Percentiles rank a stretch among this genome's conserved stretches.
Conservation (phyloP, 2,329 filamentous ascomycete species). For the Cyphellophora attinorum region DNA sequence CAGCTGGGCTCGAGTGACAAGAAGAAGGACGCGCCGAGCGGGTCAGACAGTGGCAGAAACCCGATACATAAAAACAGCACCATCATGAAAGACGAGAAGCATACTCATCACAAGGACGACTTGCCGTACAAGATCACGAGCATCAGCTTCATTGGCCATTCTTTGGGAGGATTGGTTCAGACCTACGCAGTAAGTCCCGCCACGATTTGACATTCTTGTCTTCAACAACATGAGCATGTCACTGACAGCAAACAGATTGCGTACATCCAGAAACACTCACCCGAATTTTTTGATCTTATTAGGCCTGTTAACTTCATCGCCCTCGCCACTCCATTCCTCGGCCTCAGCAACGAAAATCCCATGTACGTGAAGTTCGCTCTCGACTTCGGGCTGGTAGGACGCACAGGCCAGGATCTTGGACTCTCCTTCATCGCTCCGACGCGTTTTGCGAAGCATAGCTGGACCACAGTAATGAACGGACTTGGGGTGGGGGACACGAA, state of each 20-base stretch:
- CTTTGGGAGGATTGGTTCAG: constrained; percentile 75
- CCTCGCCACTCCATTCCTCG: constrained; percentile 76
- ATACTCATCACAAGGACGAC: constrained; percentile 25
- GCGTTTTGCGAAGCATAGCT: constrained; percentile 56
- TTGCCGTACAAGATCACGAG: constrained; percentile 62
- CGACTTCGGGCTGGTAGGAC: constrained; percentile 91
- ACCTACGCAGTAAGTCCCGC: constrained; percentile 80
- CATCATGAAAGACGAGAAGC: constrained; percentile 39
- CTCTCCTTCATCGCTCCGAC: constrained; percentile 79
- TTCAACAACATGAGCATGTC: no score
- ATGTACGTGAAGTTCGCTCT: constrained; percentile 94
- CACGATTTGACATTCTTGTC: no score
- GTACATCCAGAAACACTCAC: constrained; percentile 76
- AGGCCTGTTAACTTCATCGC: constrained; percentile 90
- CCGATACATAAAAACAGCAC: constrained; percentile 54
- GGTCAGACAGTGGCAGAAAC: constrained; percentile 30
- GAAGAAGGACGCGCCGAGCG: constrained; percentile 21
- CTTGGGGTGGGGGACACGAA: constrained; percentile 26
- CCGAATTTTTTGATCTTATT: constrained; percentile 68
- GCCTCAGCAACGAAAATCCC: constrained; percentile 91
- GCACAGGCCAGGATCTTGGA: constrained; percentile 89
- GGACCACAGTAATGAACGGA: constrained; percentile 70
- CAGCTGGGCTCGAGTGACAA: constrained; percentile 16
- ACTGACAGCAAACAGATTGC: no score
- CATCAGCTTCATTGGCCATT: constrained; percentile 82